A percentile compares a stretch with the other conserved stretches of the same genome.
Evolutionary conservation across 2,329 filamentous ascomycete genomes (phyloP).

Genomic region (Rhinocladiella mackenziei): DNA sequence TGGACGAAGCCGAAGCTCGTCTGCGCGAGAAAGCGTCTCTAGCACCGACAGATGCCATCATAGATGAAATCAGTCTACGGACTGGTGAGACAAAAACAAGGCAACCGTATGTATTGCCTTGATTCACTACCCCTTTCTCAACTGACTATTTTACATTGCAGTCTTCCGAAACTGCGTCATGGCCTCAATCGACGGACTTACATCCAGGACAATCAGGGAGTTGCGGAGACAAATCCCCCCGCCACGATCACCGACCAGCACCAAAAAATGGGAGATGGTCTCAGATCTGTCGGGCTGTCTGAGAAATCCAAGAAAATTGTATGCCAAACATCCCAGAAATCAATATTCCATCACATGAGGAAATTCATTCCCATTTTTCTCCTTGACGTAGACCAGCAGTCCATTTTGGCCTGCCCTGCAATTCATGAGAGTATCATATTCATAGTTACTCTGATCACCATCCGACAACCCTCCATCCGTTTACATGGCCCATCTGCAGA

Average conservation of each 20-base stretch:
- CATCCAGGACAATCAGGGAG: constrained; percentile 45
- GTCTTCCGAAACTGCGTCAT: constrained; percentile 26
- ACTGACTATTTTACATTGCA: constrained; percentile 6
- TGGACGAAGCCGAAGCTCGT: constrained; percentile 60
- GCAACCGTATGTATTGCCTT: constrained; percentile 22
- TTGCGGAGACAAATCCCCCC: constrained; percentile 52
- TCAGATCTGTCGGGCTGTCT: constrained; percentile 53
- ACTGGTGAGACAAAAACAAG: constrained; percentile 6
- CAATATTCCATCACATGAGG: constrained; percentile 54
- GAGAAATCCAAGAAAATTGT: constrained; percentile 52
- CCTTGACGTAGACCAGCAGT: constrained; percentile 69
- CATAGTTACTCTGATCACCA: constrained; percentile 67
- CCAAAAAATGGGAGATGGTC: constrained; percentile 45
- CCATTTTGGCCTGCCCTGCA: constrained; percentile 77
- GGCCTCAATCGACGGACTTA: constrained; percentile 18
- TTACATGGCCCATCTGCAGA: constrained; percentile 13
- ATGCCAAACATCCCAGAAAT: constrained; percentile 29
- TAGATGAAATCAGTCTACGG: constrained; percentile 19
- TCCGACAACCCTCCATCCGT: not conserved
- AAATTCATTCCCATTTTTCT: constrained; percentile 66
- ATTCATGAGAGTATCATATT: constrained; percentile 63
- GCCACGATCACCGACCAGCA: constrained; percentile 46
- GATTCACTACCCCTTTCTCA: constrained; percentile 23
- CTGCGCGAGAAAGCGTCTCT: constrained; percentile 38
- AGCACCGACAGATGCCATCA: constrained; percentile 27